Conservation (phyloP, 257 asterid genomes). For the Nicotiana paniculata region DNA sequence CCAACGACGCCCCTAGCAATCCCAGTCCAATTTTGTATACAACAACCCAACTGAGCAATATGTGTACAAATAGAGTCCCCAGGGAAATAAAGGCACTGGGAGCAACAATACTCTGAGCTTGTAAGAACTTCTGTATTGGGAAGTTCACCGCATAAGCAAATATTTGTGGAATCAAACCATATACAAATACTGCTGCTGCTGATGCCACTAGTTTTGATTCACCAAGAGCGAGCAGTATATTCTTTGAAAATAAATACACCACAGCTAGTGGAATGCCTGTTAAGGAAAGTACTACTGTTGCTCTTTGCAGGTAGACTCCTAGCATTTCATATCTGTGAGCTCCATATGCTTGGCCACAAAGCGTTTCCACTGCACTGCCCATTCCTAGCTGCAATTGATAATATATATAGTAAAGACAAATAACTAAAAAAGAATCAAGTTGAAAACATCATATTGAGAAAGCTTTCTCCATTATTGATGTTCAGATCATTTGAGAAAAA, state of each 20-base stretch:
- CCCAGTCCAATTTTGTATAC: slow-evolving; percentile 28
- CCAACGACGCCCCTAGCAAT: slow-evolving; percentile 19
- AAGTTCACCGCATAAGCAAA: slow-evolving; percentile 32
- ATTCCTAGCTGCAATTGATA: slow-evolving; percentile 24
- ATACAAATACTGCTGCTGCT: slow-evolving; percentile 24
- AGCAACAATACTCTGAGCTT: slow-evolving; percentile 28
- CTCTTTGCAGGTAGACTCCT: slow-evolving; percentile 29
- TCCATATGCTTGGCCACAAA: slow-evolving; percentile 38
- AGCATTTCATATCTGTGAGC: slow-evolving; percentile 24
- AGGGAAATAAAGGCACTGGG: slow-evolving; percentile 30
- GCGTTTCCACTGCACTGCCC: slow-evolving; percentile 41
- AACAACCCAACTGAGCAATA: slow-evolving; percentile 15
- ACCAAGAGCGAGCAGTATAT: slow-evolving; percentile 20
- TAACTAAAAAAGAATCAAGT: too few species aligned
- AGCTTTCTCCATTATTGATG: too few species aligned
- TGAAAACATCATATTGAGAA: too few species aligned
- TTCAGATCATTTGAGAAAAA: background rate
- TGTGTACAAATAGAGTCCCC: slow-evolving; percentile 12
- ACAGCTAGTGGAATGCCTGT: slow-evolving; percentile 23
- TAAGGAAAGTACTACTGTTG: slow-evolving; percentile 15
- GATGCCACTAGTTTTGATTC: slow-evolving; percentile 23
- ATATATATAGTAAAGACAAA: slow-evolving; percentile 11
- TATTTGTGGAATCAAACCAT: slow-evolving; percentile 31
- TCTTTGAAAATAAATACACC: slow-evolving; percentile 15
- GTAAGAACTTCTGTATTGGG: slow-evolving; percentile 32